These are phyloP conservation scores for Erysimum cheiri DNA, from an alignment of 441 rosid species.

Conservation along the genomic window DNA sequence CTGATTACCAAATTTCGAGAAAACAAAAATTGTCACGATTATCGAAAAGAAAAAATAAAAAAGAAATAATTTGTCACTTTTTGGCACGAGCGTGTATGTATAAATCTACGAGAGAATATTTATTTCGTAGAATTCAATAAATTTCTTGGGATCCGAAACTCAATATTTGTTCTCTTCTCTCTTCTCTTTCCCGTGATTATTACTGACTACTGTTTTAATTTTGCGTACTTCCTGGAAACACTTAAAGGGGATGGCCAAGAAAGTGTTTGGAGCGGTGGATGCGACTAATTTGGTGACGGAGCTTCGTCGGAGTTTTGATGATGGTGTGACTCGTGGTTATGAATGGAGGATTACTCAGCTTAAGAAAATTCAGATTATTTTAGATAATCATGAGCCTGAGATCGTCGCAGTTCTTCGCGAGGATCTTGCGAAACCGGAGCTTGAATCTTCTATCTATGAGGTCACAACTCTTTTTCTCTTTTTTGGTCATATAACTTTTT, in stretches of 20 bases:
- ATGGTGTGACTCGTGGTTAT: slow-evolving; percentile 71
- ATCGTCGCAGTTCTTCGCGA: slow-evolving; percentile 60
- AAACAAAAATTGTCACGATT: neutral
- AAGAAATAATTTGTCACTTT: neutral
- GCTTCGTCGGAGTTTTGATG: slow-evolving; percentile 56
- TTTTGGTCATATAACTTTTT: neutral
- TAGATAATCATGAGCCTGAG: slow-evolving; percentile 69
- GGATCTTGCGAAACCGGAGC: slow-evolving; percentile 76
- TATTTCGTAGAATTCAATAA: neutral
- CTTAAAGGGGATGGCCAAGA: slow-evolving; percentile 35
- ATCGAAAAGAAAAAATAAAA: neutral
- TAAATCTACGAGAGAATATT: slow-evolving; percentile 4
- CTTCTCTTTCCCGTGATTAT: slow-evolving; percentile 6
- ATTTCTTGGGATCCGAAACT: slow-evolving; percentile 28
- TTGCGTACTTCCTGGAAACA: neutral
- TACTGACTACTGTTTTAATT: neutral
- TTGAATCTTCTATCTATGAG: slow-evolving; percentile 72
- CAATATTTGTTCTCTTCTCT: slow-evolving; percentile 1
- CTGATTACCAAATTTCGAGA: neutral
- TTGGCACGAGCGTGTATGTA: neutral
- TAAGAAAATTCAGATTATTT: slow-evolving; percentile 53
- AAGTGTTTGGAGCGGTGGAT: slow-evolving; percentile 49
- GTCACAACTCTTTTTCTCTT: slow-evolving; percentile 38
- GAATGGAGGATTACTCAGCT: slow-evolving; percentile 81
- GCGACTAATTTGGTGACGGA: slow-evolving; percentile 57